Base-by-base conservation (phyloP, 306 rosid species). In the Ammopiptanthus mongolicus region DNA sequence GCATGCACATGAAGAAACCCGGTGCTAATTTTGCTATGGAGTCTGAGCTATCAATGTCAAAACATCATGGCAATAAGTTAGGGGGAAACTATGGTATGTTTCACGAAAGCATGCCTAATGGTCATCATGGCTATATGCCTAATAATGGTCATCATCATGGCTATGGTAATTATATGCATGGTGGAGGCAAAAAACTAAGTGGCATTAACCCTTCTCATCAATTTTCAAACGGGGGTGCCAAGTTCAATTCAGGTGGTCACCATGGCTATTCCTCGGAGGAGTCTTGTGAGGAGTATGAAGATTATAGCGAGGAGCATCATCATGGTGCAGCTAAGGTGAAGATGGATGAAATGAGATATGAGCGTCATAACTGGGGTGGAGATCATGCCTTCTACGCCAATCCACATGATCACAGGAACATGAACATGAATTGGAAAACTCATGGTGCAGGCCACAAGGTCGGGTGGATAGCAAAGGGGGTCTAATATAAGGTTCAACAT, bases 381-480 rank as follows among this genome's bases (percentile, higher is more conserved):
- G 55, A 70, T 12, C 15, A 12, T 31, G 51, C 17, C 6, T 19
- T 12, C 58, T 29, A 59, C 33, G 55, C 64, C 46, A 44, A 74
- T 58, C 59, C 51, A 25, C 76, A 69, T 48, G 81, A 13, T 42
- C 48, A 25, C 37, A 53, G 63, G 19, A 47, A 17, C 14, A 53
- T 5, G 19, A 68, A 68, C 75, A 69, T 19, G 36, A 52, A 52
- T 50, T 39, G 33, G 63, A 83, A 60, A 22, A 79, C 71, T 53
- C 58, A 41, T 39, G 80, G 74, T 21, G 81, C 69, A 9, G 42
- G 18, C 64, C 50, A 72, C 68, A 70, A 67, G 46, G 51, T 8
- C 28, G 53, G 61, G 17, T 82, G 87, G 84, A 41, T 34, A 9
- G 18, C 80, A 31, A 77, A 81, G 19, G 88, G 86, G 19, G 69